A percentile compares a stretch with the other conserved stretches of the same genome.
Evolutionary conservation across 371 early-diverging fungal species (phyloP).

Genomic region (Funneliformis caledonium): DNA sequence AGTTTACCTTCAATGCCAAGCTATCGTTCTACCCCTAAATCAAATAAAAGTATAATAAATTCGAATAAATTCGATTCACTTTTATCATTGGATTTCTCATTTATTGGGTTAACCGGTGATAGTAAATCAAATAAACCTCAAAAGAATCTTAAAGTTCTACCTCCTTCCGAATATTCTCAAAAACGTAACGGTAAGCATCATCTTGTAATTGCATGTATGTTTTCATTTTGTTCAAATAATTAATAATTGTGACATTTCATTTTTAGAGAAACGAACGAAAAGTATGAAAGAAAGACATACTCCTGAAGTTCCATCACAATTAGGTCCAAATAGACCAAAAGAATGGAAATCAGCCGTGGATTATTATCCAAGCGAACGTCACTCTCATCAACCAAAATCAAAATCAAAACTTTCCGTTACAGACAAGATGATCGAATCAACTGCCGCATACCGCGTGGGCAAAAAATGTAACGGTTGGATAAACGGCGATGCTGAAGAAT

Average conservation of each 20-base stretch:
- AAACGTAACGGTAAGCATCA: background rate
- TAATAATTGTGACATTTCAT: background rate
- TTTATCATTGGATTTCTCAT: background rate
- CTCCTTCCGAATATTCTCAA: background rate
- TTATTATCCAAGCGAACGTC: slow-evolving; percentile 15
- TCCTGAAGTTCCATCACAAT: slow-evolving; percentile 5
- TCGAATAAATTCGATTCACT: background rate
- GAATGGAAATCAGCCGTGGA: background rate
- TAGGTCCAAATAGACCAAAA: background rate
- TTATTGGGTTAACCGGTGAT: background rate
- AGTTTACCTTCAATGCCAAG: background rate
- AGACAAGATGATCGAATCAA: background rate
- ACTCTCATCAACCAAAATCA: slow-evolving; percentile 1
- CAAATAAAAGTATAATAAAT: background rate
- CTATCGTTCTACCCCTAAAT: background rate
- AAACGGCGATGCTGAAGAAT: slow-evolving; percentile 21
- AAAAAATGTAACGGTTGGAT: slow-evolving; percentile 11
- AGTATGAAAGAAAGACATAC: background rate
- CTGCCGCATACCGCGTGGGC: background rate
- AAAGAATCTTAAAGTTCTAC: background rate
- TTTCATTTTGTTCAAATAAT: background rate
- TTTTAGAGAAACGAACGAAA: background rate
- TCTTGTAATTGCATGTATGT: background rate
- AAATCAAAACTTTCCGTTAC: background rate
- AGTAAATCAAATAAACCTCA: background rate